Evolutionary conservation across 805 yeast genomes (phyloP).

Genomic region (Kuraishia borneana): DNA sequence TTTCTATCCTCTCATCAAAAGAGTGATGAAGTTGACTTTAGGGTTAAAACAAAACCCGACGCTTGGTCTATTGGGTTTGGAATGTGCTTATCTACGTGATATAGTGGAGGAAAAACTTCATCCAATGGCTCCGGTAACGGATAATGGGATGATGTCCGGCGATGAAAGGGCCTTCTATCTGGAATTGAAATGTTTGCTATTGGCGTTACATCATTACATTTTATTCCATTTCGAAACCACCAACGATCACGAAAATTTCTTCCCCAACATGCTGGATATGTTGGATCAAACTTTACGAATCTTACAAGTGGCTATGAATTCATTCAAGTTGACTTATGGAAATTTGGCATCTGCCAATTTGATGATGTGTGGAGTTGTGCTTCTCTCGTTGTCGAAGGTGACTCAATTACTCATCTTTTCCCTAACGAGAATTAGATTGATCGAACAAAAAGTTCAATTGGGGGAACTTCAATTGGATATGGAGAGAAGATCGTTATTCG

Average conservation of each 20-base stretch:
- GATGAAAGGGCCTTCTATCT: background rate
- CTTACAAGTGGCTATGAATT: constrained; percentile 3
- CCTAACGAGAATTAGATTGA: background rate
- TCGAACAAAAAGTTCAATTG: background rate
- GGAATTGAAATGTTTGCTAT: constrained; percentile 6
- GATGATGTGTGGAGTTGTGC: no score
- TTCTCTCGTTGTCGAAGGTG: background rate
- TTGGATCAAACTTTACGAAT: constrained; percentile 1
- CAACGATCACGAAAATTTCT: constrained; percentile 2
- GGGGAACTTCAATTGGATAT: background rate
- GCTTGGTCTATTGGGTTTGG: constrained; percentile 9
- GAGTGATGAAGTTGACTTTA: constrained; percentile 12
- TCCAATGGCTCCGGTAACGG: background rate
- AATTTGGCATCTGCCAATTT: background rate
- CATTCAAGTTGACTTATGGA: constrained; percentile 1
- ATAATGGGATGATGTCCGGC: constrained; percentile 1
- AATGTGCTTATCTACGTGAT: background rate
- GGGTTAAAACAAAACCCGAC: constrained; percentile 9
- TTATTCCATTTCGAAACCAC: constrained; percentile 9
- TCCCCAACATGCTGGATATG: constrained; percentile 2
- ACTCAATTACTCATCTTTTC: background rate
- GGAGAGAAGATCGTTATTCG: background rate
- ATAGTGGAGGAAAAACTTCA: constrained; percentile 2
- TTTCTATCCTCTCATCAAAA: constrained; percentile 8
- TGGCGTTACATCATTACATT: constrained; percentile 8